Percentiles rank a stretch among this genome's conserved stretches.
These are phyloP conservation scores for Penicillium sp. DNA, from an alignment of 2,329 filamentous ascomycete species.

Conservation along the genomic window DNA sequence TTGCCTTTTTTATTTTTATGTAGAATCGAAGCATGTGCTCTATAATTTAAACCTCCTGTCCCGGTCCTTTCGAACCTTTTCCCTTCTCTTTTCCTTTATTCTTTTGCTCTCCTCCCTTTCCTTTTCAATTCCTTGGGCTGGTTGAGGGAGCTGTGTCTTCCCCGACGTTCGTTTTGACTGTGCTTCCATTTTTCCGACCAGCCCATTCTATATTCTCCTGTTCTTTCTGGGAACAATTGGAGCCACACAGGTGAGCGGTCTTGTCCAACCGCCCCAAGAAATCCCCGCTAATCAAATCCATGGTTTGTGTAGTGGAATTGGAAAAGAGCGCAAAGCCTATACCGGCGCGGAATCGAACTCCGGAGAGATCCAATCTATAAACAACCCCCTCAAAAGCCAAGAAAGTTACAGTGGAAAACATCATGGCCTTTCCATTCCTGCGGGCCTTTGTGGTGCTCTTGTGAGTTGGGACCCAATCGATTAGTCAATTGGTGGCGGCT, in stretches of 20 bases:
- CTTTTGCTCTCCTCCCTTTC: constrained; percentile 14
- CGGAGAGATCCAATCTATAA: background rate
- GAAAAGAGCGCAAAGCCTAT: background rate
- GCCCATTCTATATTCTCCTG: background rate
- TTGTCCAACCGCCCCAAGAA: background rate
- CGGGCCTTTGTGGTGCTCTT: constrained; percentile 44
- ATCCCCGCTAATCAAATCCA: background rate
- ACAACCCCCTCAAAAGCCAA: background rate
- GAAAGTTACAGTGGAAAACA: constrained; percentile 4
- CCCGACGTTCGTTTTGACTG: constrained; percentile 26
- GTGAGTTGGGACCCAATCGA: constrained; percentile 21
- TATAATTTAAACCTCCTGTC: constrained; percentile 23
- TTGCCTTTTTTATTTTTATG: constrained; percentile 14
- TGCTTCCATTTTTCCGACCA: constrained; percentile 14
- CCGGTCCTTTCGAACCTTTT: constrained; percentile 10
- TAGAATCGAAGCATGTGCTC: constrained; percentile 25
- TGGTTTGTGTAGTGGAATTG: background rate
- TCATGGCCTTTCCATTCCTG: constrained; percentile 42
- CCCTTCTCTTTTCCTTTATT: constrained; percentile 15
- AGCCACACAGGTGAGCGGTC: background rate
- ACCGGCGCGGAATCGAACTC: background rate
- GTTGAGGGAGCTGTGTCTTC: constrained; percentile 25
- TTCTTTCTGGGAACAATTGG: constrained; percentile 9
- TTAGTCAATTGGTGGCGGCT: constrained; percentile 1
- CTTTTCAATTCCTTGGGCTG: constrained; percentile 19